Percentiles rank a stretch among this genome's conserved stretches.
Conservation (phyloP, 1,284 basidiomycete genomes). For the Omphalotus olearius region DNA sequence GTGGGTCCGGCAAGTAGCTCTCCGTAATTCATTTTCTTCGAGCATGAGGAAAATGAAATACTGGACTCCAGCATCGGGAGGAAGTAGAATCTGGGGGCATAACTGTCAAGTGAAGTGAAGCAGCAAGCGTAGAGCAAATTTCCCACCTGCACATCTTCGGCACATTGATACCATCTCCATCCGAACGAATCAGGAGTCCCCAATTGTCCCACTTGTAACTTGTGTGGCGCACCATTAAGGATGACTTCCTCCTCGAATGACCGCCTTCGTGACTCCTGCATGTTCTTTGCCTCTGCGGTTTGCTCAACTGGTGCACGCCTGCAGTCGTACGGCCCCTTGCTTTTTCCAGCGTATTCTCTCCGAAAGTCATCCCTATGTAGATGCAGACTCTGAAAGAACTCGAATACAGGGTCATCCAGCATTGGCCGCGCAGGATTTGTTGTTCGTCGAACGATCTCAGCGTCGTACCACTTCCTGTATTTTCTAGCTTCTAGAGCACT, state of each 20-base stretch:
- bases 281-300: not conserved
- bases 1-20: not conserved
- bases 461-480: conserved; percentile 5
- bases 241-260: conserved; percentile 2
- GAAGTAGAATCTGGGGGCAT: conserved; percentile 1
- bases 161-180: conserved; percentile 9
- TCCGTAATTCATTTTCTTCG: not conserved
- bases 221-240: conserved; percentile 2
- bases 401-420: not conserved
- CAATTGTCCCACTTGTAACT: not conserved
- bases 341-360: not conserved
- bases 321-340: not conserved
- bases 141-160: conserved; percentile 4
- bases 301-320: not conserved
- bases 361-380: conserved; percentile 1
- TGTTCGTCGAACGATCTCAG: not conserved
- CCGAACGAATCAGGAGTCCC: conserved; percentile 3
- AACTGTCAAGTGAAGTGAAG: not conserved
- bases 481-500: conserved; percentile 2
- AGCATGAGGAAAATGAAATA: conserved; percentile 1
- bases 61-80: conserved; percentile 2
- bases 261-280: not conserved
- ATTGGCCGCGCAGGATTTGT: not conserved
- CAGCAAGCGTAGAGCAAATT: not conserved
- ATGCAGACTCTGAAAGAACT: not conserved